Conservation (phyloP, 2,329 filamentous ascomycete genomes). For the Verticillium albo-atrum region DNA sequence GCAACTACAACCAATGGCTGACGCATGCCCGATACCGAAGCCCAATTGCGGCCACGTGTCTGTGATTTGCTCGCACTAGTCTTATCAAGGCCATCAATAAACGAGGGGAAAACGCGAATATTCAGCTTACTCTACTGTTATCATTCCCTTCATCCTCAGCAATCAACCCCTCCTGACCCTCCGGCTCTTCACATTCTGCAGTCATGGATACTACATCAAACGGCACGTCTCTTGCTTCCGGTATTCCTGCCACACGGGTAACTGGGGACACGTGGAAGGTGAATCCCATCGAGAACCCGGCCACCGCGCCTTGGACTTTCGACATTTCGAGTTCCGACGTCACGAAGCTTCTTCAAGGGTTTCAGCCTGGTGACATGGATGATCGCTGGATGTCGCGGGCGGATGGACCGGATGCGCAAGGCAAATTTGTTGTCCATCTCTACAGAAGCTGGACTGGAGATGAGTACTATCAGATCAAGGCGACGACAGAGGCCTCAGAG, state of each 20-base stretch:
- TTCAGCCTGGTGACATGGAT: slow-evolving; percentile 4
- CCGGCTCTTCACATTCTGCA: too few species aligned
- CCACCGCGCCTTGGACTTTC: neutral
- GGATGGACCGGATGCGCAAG: slow-evolving; percentile 1
- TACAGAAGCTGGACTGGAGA: slow-evolving; percentile 5
- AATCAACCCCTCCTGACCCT: too few species aligned
- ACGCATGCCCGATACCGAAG: too few species aligned
- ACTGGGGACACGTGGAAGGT: neutral
- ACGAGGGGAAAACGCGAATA: too few species aligned
- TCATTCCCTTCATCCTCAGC: too few species aligned
- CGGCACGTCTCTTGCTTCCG: neutral
- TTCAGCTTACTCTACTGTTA: too few species aligned
- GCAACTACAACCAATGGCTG: too few species aligned
- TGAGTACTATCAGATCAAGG: slow-evolving; percentile 2
- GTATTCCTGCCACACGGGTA: neutral
- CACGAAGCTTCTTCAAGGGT: slow-evolving; percentile 1
- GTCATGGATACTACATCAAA: neutral
- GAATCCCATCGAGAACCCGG: neutral
- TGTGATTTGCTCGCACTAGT: too few species aligned
- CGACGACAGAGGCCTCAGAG: neutral
- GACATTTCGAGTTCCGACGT: neutral
- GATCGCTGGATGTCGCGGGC: slow-evolving; percentile 6
- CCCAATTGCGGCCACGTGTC: too few species aligned
- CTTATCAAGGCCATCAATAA: too few species aligned
- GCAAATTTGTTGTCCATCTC: slow-evolving; percentile 1